Conservation (phyloP, 139 green algal species). For the Spirogloea muscicola region DNA sequence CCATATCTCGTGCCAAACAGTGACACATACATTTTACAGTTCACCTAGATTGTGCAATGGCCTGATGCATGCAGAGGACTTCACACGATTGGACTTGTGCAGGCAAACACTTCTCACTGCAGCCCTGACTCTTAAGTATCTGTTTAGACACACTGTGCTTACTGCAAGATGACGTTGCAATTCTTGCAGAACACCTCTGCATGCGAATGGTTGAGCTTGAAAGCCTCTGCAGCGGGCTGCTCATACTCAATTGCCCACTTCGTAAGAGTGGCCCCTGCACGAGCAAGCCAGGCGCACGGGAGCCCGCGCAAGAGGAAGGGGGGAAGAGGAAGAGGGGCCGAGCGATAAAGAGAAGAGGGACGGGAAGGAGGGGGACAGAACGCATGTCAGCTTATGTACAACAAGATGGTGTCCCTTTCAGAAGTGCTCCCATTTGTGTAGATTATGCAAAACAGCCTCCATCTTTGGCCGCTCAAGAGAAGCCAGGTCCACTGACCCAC, state of each 20-base stretch:
- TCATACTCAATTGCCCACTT: constrained; percentile 97
- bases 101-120: neutral
- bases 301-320: neutral
- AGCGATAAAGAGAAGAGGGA: neutral
- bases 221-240: constrained; percentile 77
- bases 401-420: neutral
- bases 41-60: no score
- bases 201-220: constrained; percentile 81
- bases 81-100: no score
- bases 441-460: no score
- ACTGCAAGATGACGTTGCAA: constrained; percentile 86
- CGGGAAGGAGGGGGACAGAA: neutral
- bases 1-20: no score
- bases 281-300: neutral
- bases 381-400: neutral
- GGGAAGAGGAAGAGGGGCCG: neutral
- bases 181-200: constrained; percentile 79
- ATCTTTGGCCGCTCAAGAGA: no score
- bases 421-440: no score
- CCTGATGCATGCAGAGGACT: no score
- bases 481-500: no score
- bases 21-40: no score
- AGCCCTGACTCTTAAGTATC: no score
- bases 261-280: no score
- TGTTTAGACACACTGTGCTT: no score